Evolutionary conservation across 805 yeast genomes (phyloP).

Genomic region (Candida saitoana): DNA sequence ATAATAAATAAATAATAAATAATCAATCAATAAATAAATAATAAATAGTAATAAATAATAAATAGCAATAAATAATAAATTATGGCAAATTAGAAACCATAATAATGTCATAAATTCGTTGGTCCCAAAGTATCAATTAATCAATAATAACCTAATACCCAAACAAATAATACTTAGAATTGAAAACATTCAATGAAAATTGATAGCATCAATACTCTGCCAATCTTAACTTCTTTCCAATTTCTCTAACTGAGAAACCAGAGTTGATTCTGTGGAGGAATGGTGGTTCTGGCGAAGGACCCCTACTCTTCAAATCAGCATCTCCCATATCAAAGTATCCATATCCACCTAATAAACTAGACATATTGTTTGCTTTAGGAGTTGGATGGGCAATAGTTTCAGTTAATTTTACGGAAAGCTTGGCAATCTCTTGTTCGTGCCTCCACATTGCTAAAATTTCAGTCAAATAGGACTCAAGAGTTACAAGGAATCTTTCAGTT

Average conservation of each 20-base stretch:
- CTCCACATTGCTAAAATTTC: conserved; percentile 36
- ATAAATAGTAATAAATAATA: conserved; percentile 4
- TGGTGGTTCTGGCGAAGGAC: conserved; percentile 55
- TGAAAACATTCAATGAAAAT: conserved; percentile 2
- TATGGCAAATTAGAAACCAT: too few relatives aligned
- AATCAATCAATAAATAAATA: conserved; percentile 8
- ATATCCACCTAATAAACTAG: conserved; percentile 50
- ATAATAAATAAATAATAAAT: conserved; percentile 8
- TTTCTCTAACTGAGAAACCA: conserved; percentile 47
- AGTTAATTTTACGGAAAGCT: conserved; percentile 2
- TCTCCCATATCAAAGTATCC: conserved; percentile 60
- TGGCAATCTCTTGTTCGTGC: conserved; percentile 4
- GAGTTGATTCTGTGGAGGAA: conserved; percentile 35
- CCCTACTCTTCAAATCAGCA: conserved; percentile 50
- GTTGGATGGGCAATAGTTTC: conserved; percentile 8
- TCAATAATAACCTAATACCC: conserved; percentile 8
- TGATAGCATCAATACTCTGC: conserved; percentile 49
- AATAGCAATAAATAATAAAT: background rate
- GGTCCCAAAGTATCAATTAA: conserved; percentile 9
- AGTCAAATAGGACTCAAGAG: conserved; percentile 46
- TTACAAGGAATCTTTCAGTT: conserved; percentile 51
- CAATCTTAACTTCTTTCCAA: conserved; percentile 60
- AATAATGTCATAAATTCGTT: background rate
- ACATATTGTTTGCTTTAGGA: conserved; percentile 24
- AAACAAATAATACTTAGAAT: conserved; percentile 8